phyloP scores from a whole-genome alignment of 257 asterid species.

The Solanum lignicaule region DNA sequence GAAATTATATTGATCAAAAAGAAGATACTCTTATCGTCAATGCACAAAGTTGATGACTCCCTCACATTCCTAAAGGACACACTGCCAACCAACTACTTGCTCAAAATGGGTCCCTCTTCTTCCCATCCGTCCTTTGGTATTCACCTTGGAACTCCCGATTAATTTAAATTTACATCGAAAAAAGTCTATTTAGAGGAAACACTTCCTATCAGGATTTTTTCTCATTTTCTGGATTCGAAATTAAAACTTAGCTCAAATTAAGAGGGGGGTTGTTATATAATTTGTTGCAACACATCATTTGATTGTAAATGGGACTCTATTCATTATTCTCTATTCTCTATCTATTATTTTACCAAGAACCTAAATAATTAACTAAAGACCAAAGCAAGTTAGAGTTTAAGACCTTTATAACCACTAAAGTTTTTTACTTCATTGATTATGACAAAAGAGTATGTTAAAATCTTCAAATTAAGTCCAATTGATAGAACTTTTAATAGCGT shows the following conservation, averaged over 20 bases:
- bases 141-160: fast-evolving
- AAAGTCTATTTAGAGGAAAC: no score
- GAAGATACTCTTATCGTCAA: neutral
- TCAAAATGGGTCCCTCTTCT: neutral
- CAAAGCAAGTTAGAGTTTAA: neutral
- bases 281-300: neutral
- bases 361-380: neutral
- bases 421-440: neutral
- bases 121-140: neutral
- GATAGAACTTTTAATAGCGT: neutral
- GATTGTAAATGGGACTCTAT: neutral
- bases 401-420: neutral
- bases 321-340: neutral
- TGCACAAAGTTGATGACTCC: neutral
- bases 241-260: neutral
- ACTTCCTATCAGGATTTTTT: no score
- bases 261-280: no score
- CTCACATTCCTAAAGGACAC: neutral
- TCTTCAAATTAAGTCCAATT: neutral
- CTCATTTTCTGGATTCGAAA: no score
- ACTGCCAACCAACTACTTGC: neutral
- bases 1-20: neutral
- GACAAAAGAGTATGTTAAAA: neutral
- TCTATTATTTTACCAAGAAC: neutral
- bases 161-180: neutral